These are phyloP conservation scores for Penicillium mononematosum DNA, from an alignment of 495 filamentous ascomycete species.

Conservation along the genomic window DNA sequence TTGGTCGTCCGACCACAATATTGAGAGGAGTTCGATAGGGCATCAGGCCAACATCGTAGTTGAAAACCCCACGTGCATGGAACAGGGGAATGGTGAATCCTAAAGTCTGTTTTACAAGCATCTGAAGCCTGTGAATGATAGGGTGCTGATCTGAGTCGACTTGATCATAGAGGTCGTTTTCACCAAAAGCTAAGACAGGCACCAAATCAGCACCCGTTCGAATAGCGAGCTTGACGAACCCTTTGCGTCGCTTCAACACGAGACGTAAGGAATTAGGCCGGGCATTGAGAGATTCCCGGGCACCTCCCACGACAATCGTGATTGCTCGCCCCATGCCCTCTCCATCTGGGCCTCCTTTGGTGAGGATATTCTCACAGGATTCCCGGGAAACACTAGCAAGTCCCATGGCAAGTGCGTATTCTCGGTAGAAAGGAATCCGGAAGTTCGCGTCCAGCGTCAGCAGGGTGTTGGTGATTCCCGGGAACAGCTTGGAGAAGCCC, in stretches of 20 bases:
- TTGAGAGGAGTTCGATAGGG: slow-evolving; percentile 86
- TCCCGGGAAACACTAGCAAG: slow-evolving; percentile 86
- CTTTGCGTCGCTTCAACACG: slow-evolving; percentile 78
- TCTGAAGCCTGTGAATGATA: slow-evolving; percentile 69
- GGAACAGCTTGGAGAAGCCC: slow-evolving; percentile 86
- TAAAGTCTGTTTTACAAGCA: slow-evolving; percentile 74
- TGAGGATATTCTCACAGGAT: slow-evolving; percentile 83
- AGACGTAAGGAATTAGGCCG: slow-evolving; percentile 70
- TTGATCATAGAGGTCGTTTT: slow-evolving; percentile 95
- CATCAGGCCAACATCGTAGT: slow-evolving; percentile 95
- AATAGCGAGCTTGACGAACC: slow-evolving; percentile 90
- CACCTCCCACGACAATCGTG: slow-evolving; percentile 93
- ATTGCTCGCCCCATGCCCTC: slow-evolving; percentile 95
- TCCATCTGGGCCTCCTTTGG: slow-evolving; percentile 68
- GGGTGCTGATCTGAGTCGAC: slow-evolving; percentile 69
- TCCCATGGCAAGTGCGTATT: slow-evolving; percentile 85
- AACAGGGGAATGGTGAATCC: slow-evolving; percentile 94
- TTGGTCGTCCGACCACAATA: slow-evolving; percentile 80
- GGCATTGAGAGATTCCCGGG: slow-evolving; percentile 85
- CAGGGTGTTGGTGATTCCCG: slow-evolving; percentile 90
- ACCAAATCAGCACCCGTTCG: slow-evolving; percentile 88
- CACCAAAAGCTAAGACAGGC: slow-evolving; percentile 86
- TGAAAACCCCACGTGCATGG: slow-evolving; percentile 90
- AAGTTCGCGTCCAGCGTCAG: slow-evolving; percentile 92
- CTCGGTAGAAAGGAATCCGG: slow-evolving; percentile 87